Percentiles rank a stretch among this genome's conserved stretches.
Evolutionary conservation across 441 rosid genomes (phyloP).

Genomic region (Populus trichocarpa): DNA sequence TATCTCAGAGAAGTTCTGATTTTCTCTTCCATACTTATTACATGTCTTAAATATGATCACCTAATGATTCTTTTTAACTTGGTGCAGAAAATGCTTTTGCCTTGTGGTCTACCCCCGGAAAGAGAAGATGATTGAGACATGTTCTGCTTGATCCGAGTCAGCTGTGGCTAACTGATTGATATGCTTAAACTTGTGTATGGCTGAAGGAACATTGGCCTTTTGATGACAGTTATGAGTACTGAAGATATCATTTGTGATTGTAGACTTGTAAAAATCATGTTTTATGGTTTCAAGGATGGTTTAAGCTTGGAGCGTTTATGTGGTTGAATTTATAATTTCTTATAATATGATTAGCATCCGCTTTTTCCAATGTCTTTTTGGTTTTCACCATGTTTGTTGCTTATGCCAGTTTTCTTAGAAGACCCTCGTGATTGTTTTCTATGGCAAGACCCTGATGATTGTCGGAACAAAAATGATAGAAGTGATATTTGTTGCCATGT

Average conservation of each 20-base stretch:
- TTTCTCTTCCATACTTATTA: not conserved
- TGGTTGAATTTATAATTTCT: not conserved
- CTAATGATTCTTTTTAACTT: slow-evolving; percentile 1
- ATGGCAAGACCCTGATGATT: not conserved
- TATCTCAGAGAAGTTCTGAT: too few species aligned
- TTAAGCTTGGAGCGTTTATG: not conserved
- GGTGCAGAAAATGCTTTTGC: slow-evolving; percentile 89
- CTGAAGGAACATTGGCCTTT: not conserved
- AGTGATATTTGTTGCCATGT: slow-evolving; percentile 8
- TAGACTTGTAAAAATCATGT: not conserved
- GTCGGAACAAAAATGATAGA: not conserved
- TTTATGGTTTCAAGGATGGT: not conserved
- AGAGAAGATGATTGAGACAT: slow-evolving; percentile 76
- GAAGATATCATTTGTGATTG: not conserved
- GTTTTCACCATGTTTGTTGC: not conserved
- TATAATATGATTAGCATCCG: not conserved
- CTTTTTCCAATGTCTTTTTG: not conserved
- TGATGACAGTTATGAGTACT: not conserved
- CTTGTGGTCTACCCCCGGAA: slow-evolving; percentile 93
- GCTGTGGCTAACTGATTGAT: not conserved
- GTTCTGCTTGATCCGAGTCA: not conserved
- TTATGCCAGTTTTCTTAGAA: not conserved
- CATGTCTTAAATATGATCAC: not conserved
- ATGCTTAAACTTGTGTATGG: not conserved
- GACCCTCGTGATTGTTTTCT: not conserved